Base-by-base conservation (phyloP, 768 basidiomycete genomes). In the Russula earlei region DNA sequence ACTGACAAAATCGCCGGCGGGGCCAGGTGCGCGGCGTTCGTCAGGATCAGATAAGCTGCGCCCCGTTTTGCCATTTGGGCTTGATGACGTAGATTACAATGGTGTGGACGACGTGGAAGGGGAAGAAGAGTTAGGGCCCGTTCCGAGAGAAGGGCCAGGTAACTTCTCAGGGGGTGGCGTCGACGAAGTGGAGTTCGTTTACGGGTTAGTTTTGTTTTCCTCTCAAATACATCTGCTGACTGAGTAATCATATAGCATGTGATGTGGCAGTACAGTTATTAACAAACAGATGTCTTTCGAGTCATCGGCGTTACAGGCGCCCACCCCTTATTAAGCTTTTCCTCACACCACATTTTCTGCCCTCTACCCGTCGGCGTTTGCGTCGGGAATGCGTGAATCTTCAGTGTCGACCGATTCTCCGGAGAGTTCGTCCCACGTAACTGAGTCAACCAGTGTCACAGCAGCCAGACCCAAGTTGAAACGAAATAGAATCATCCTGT, bases 141-240 rank as follows among this genome's bases (percentile, higher is more conserved):
- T 85, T 65, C 87, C 85, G 10, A 81, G 85, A 52, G 87, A 87
- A 59, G 75, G 81, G 33, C 77, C 83, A 11, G 69, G 79, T 20
- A 84, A 87, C 10, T 91, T 91, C 67, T 80, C 84, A 5, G 87
- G 86, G 1, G 89, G 82, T 20, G 86, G 90, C 48, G 89, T 92
- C 15, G 90, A 92, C 62, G 90, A 92, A 69, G 90, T 92, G 7
- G 91, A 92, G 66, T 89, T 88, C 69, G 87, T 84, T 55, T 90
- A 89, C 62, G 87, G 87, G 87, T 84, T 68, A 67, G 84, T 77
- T 42, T 53, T 27, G 29, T 20, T 15, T 27, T 5, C 20, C 15
- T 25, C 22, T 52, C 24, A 2, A 29, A 25, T 6, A 9, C 4
- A 15, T 3, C 3, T 34, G n/a, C 38, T 57, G 20, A 47, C 33